Evolutionary conservation across 805 yeast genomes (phyloP).

Genomic region (Saccharomycopsis sp.): DNA sequence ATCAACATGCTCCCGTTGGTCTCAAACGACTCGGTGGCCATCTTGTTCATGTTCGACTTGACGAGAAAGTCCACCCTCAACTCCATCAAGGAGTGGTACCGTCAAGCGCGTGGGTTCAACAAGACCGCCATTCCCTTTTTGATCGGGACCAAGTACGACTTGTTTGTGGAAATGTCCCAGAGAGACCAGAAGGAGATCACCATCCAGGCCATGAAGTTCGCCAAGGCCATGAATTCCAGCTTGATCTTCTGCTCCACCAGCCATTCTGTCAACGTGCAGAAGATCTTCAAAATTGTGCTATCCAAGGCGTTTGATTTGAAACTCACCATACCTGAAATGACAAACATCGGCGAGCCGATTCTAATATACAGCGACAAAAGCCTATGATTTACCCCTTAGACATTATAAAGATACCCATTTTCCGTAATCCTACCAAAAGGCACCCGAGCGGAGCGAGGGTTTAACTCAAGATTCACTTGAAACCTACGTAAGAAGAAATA

Average conservation of each 20-base stretch:
- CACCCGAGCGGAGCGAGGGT: too few relatives aligned
- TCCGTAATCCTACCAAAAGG: too few relatives aligned
- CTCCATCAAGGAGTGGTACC: constrained; percentile 90
- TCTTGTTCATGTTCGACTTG: constrained; percentile 81
- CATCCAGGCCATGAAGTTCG: constrained; percentile 72
- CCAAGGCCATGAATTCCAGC: constrained; percentile 79
- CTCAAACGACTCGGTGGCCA: constrained; percentile 85
- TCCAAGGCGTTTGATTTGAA: constrained; percentile 85
- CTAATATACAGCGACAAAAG: constrained; percentile 47
- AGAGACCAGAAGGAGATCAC: constrained; percentile 82
- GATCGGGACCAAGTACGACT: constrained; percentile 90
- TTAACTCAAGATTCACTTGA: too few relatives aligned
- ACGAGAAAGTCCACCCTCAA: constrained; percentile 79
- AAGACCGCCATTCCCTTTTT: constrained; percentile 84
- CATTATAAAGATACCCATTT: too few relatives aligned
- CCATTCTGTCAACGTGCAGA: constrained; percentile 87
- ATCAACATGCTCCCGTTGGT: constrained; percentile 93
- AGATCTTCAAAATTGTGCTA: constrained; percentile 82
- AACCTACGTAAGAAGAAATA: background rate
- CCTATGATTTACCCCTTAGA: background rate
- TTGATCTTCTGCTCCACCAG: constrained; percentile 85
- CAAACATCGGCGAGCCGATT: constrained; percentile 85
- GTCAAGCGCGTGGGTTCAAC: constrained; percentile 84
- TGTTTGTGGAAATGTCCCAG: constrained; percentile 67
- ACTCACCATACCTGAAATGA: constrained; percentile 75